Evolutionary conservation across 2,329 filamentous ascomycete genomes (phyloP).

Genomic region (Colletotrichum abscissum): DNA sequence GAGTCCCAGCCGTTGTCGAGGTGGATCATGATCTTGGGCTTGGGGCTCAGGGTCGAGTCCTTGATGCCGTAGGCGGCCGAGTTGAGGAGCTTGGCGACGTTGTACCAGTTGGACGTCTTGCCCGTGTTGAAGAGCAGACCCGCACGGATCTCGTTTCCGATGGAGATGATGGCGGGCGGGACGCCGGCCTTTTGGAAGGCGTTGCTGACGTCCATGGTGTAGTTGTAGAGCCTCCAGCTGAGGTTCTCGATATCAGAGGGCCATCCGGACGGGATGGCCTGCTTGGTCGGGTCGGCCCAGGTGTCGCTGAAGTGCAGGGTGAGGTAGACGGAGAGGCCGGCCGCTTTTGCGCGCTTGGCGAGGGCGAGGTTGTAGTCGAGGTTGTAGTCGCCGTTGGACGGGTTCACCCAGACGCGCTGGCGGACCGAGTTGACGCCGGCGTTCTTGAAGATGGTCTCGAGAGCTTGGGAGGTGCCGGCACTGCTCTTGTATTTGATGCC

Average conservation of each 20-base stretch:
- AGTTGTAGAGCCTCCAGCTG: slow-evolving; percentile 73
- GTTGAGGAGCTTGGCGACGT: slow-evolving; percentile 73
- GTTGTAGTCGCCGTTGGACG: slow-evolving; percentile 72
- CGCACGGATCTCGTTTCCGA: slow-evolving; percentile 78
- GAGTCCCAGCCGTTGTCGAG: slow-evolving; percentile 82
- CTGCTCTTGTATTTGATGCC: slow-evolving; percentile 71
- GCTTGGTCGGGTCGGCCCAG: slow-evolving; percentile 76
- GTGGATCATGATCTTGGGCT: slow-evolving; percentile 79
- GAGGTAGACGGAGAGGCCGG: slow-evolving; percentile 69
- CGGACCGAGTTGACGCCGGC: slow-evolving; percentile 77
- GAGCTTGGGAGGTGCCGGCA: slow-evolving; percentile 60
- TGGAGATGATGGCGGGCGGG: slow-evolving; percentile 70
- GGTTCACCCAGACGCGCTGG: slow-evolving; percentile 79
- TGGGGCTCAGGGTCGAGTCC: slow-evolving; percentile 65
- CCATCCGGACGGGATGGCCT: slow-evolving; percentile 74
- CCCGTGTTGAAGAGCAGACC: slow-evolving; percentile 77
- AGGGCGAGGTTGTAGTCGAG: slow-evolving; percentile 77
- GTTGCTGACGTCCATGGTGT: slow-evolving; percentile 72
- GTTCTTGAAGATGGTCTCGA: slow-evolving; percentile 72
- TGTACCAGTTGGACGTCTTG: slow-evolving; percentile 62
- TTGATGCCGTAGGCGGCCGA: slow-evolving; percentile 73
- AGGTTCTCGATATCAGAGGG: slow-evolving; percentile 68
- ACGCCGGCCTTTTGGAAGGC: slow-evolving; percentile 67
- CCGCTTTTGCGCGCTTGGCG: slow-evolving; percentile 72
- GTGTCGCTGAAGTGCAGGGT: slow-evolving; percentile 77